A percentile compares a stretch with the other conserved stretches of the same genome.
These are phyloP conservation scores for Melaleuca quinquenervia DNA, from an alignment of 345 rosid genomes.

Conservation along the genomic window DNA sequence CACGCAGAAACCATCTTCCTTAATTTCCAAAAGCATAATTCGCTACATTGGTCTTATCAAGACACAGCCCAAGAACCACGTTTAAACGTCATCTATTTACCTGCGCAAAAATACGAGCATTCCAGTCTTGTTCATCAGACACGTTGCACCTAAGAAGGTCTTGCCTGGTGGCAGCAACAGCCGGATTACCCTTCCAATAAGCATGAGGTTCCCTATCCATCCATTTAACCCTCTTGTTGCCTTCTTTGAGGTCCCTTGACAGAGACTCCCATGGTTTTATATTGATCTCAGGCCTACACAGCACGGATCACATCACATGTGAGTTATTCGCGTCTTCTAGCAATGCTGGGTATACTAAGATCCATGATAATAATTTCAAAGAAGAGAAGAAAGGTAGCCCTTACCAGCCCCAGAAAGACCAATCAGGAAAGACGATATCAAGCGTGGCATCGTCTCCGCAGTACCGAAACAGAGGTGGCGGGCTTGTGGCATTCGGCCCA, in stretches of 20 bases:
- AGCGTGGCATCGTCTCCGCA: slow-evolving; percentile 46
- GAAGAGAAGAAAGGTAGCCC: neutral
- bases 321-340: neutral
- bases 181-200: slow-evolving; percentile 91
- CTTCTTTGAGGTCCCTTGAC: slow-evolving; percentile 39
- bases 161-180: slow-evolving; percentile 48
- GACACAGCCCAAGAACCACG: neutral
- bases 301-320: neutral
- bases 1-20: neutral
- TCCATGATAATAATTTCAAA: neutral
- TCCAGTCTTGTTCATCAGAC: slow-evolving; percentile 66
- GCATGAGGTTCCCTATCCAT: slow-evolving; percentile 64
- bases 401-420: slow-evolving; percentile 98
- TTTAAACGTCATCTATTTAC: slow-evolving; percentile 3
- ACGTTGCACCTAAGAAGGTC: slow-evolving; percentile 73
- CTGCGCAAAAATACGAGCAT: slow-evolving; percentile 75
- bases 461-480: slow-evolving; percentile 69
- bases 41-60: neutral
- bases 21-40: neutral
- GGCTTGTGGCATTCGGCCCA: slow-evolving; percentile 30
- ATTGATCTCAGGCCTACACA: slow-evolving; percentile 61
- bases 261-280: slow-evolving; percentile 63
- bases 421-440: slow-evolving; percentile 73
- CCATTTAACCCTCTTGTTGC: slow-evolving; percentile 41
- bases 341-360: neutral